Evolutionary conservation across 257 asterid species (phyloP).

Genomic region (Solanum acaule): DNA sequence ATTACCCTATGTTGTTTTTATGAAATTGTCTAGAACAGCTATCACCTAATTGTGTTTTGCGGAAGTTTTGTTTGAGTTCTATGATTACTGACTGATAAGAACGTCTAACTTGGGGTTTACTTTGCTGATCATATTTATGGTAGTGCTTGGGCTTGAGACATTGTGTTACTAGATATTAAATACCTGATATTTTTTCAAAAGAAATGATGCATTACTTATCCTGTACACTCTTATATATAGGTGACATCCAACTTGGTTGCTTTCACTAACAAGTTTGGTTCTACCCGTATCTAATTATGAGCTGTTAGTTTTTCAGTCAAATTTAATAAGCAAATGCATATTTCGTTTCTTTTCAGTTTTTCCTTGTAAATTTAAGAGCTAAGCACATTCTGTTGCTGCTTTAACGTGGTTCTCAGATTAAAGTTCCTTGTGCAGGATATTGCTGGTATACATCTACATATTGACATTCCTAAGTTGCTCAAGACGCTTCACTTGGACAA

Average conservation of each 20-base stretch:
- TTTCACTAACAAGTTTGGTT: background rate
- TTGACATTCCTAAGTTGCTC: constrained; percentile 83
- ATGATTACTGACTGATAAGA: background rate
- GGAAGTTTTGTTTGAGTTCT: background rate
- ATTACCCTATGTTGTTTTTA: background rate
- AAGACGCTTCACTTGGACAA: constrained; percentile 62
- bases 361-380: background rate
- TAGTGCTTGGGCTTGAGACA: background rate
- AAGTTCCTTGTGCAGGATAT: constrained; percentile 49
- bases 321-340: background rate
- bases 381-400: background rate
- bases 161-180: background rate
- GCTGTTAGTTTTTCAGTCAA: background rate
- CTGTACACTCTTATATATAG: background rate
- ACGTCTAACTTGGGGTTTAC: background rate
- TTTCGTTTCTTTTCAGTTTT: background rate
- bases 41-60: background rate
- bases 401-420: background rate
- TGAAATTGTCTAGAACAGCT: background rate
- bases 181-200: background rate
- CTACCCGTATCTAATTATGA: background rate
- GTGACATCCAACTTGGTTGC: background rate
- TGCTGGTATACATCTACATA: constrained; percentile 85
- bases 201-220: background rate
- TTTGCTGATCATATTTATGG: background rate